These are phyloP conservation scores for Fermentozyma sake DNA, from an alignment of 1,139 yeast genomes.

Conservation along the genomic window DNA sequence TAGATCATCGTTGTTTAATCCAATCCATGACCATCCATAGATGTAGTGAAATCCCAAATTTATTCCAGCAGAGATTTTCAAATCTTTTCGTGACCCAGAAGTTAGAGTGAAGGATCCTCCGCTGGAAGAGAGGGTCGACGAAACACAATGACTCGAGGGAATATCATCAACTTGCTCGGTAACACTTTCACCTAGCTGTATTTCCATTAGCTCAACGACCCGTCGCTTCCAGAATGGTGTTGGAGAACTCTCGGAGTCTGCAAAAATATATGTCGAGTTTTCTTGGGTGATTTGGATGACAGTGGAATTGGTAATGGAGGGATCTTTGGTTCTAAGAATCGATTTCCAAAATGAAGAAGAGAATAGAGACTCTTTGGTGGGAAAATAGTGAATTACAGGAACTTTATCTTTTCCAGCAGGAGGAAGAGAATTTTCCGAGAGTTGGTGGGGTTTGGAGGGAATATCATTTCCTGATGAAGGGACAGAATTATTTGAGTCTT, in stretches of 20 bases:
- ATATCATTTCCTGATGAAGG: too few relatives aligned
- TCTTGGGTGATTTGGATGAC: conserved; percentile 12
- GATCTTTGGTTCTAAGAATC: conserved; percentile 9
- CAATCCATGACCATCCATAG: too few relatives aligned
- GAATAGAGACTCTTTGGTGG: conserved; percentile 8
- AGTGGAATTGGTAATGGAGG: conserved; percentile 10
- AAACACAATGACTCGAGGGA: conserved; percentile 17
- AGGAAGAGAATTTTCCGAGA: too few relatives aligned
- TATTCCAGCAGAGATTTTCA: conserved; percentile 1
- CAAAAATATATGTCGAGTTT: conserved; percentile 12
- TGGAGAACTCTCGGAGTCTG: conserved; percentile 7
- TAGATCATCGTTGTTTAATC: conserved; percentile 11
- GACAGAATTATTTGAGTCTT: too few relatives aligned
- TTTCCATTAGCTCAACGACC: conserved; percentile 14
- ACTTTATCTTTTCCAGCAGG: too few relatives aligned
- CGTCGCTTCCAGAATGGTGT: neutral
- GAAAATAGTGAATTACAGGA: too few relatives aligned
- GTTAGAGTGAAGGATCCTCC: conserved; percentile 16
- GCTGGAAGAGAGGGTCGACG: conserved; percentile 14
- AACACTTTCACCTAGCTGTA: conserved; percentile 13
- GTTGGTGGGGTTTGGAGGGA: too few relatives aligned
- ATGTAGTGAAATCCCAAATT: too few relatives aligned
- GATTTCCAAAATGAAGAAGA: conserved; percentile 15
- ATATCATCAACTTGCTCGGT: conserved; percentile 4
- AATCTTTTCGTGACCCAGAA: conserved; percentile 7